Conservation (phyloP, 2,329 filamentous ascomycete genomes). For the Colletotrichum truncatum region DNA sequence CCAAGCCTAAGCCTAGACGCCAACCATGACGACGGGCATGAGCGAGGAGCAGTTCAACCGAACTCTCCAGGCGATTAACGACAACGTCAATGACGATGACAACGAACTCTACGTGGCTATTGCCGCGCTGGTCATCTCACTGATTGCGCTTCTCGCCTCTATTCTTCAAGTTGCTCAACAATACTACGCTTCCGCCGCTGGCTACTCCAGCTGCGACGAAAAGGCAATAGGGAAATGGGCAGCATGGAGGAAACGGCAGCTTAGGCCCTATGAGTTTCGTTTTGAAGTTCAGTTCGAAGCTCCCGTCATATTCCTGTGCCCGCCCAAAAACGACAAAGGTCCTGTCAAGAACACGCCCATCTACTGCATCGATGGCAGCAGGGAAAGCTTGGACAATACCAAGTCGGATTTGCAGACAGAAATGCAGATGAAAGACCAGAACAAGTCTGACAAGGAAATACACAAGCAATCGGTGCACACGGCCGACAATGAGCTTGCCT, state of each 20-base stretch:
- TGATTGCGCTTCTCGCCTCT: conserved; percentile 55
- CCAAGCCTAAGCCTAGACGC: background rate
- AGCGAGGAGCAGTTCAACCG: conserved; percentile 4
- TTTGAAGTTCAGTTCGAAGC: conserved; percentile 60
- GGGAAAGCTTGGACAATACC: conserved; percentile 45
- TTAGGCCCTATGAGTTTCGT: conserved; percentile 54
- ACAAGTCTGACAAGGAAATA: conserved; percentile 35
- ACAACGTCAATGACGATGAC: conserved; percentile 29
- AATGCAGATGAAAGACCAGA: background rate
- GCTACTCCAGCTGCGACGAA: conserved; percentile 57
- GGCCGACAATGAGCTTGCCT: conserved; percentile 64
- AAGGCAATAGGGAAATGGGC: conserved; percentile 59
- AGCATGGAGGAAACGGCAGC: conserved; percentile 47
- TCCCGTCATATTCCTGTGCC: conserved; percentile 60
- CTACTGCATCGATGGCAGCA: conserved; percentile 48
- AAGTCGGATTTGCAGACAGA: conserved; percentile 36
- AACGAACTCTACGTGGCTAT: conserved; percentile 50
- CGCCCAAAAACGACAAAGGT: conserved; percentile 49
- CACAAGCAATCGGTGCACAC: conserved; percentile 53
- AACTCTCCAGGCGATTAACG: conserved; percentile 11
- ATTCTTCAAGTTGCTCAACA: conserved; percentile 59
- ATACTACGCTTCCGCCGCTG: conserved; percentile 59
- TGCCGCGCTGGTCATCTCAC: conserved; percentile 56
- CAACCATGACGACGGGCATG: conserved; percentile 17
- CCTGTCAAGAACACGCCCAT: conserved; percentile 42